Base-by-base conservation (phyloP, 2,329 filamentous ascomycete species). In the Huntiella moniliformis region DNA sequence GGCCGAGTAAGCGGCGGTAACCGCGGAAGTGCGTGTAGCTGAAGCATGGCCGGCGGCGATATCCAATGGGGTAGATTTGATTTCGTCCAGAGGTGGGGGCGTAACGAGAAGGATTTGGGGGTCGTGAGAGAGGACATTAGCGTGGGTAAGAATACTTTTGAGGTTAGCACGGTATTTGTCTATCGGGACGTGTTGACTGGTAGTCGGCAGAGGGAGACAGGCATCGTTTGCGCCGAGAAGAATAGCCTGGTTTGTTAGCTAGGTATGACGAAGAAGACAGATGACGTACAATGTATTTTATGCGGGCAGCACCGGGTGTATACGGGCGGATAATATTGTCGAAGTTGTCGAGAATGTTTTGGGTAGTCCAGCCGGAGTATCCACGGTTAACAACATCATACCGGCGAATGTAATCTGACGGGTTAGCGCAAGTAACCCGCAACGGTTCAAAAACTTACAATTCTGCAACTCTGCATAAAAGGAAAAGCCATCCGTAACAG, bases 181-280 rank as follows among this genome's bases (percentile, higher is more conserved):
- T n/a, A 94, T 61, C 1, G 83, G 74, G 5, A 96, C 73, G 58
- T 88, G 77, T 61, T 96, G 91, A 7, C 67, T 66, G 43, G 74
- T 76, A 3, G 67, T 67, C 4, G 70, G 66, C 34, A 72, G 64
- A 3, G 75, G 71, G 3, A 92, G 60, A 46, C 77, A 77, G 3
- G 88, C 79, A 61, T 96, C 91, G 58, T 98, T 96, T 54, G 91
- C 84, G 13, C 91, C 91, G 50, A 95, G 77, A 53, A 93, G 79
- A 49, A 94, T 63, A 35, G 81, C 66, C 81, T 86, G 36, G 13
- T 45, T 38, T 38, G 17, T 17, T 13, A 38, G 16, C 31, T 4
- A 33, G 5, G 12, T 28, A 8, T 12, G 12, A 42, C 15, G 32
- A 5, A 17, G 8, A 4, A 33, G 28, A 15, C 12, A 12, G 44